These are phyloP conservation scores for Articulospora tetracladia DNA, from an alignment of 495 filamentous ascomycete species.

Conservation along the genomic window DNA sequence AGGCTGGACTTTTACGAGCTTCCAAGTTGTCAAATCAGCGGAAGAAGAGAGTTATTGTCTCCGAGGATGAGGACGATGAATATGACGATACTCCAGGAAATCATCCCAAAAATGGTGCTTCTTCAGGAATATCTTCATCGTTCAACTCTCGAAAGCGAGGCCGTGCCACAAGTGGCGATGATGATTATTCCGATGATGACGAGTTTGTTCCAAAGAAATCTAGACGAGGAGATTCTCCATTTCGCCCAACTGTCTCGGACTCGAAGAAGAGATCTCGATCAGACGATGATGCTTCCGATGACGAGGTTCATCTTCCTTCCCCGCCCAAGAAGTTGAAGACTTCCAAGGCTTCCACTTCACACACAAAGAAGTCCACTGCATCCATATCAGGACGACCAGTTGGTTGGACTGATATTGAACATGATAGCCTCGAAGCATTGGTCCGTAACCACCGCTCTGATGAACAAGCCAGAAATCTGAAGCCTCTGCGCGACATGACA, in stretches of 20 bases:
- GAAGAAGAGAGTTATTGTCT: not conserved
- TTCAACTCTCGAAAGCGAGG: not conserved
- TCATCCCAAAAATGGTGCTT: not conserved
- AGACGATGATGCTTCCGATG: not conserved
- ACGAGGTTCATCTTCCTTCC: not conserved
- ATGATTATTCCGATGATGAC: not conserved
- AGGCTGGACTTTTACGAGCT: too few species aligned
- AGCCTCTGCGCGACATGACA: not conserved
- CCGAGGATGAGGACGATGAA: not conserved
- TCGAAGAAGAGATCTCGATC: not conserved
- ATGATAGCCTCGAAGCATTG: not conserved
- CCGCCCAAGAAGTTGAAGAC: too few species aligned
- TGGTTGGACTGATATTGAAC: not conserved
- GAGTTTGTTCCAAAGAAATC: not conserved
- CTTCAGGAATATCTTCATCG: not conserved
- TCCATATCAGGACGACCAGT: not conserved
- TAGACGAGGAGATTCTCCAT: not conserved
- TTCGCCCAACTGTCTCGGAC: not conserved
- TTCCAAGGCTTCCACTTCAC: not conserved
- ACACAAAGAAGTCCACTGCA: not conserved
- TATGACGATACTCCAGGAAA: not conserved
- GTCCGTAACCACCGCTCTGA: not conserved
- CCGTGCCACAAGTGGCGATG: not conserved
- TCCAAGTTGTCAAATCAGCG: not conserved
- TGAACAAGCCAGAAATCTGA: not conserved